Evolutionary conservation across 78 protist genomes (phyloP).

Genomic region (Cavenderia fasciculata): DNA sequence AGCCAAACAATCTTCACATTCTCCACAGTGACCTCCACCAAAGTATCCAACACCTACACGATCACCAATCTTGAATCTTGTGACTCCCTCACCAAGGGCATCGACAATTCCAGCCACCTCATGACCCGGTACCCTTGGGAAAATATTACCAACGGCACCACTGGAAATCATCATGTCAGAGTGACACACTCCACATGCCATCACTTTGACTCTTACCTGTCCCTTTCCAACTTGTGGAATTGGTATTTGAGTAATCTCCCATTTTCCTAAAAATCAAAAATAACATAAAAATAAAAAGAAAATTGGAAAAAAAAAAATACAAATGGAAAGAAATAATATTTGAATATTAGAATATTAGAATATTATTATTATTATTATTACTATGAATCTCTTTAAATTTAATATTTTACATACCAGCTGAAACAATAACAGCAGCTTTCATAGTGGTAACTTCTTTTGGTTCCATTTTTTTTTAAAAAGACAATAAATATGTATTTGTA

Average conservation of each 20-base stretch:
- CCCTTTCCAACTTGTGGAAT: slow-evolving; percentile 45
- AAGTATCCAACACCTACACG: slow-evolving; percentile 34
- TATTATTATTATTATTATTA: no score
- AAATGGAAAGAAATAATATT: no score
- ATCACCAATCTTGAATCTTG: slow-evolving; percentile 54
- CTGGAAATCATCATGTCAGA: slow-evolving; percentile 6
- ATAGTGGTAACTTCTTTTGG: no score
- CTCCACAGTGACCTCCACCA: slow-evolving; percentile 67
- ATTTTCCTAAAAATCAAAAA: no score
- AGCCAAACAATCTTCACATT: slow-evolving; percentile 55
- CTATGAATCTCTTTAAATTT: no score
- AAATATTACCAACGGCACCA: slow-evolving; percentile 10
- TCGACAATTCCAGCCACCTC: slow-evolving; percentile 75
- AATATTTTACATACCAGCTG: no score
- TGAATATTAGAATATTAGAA: no score
- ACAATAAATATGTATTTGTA: no score
- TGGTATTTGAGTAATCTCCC: slow-evolving; percentile 5
- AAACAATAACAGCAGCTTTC: no score
- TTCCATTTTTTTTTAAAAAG: no score
- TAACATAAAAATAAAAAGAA: no score
- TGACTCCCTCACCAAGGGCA: slow-evolving; percentile 1
- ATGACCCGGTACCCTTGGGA: slow-evolving; percentile 80
- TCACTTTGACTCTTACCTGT: slow-evolving; percentile 67
- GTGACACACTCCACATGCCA: slow-evolving; percentile 83
- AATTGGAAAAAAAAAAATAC: no score